Base-by-base conservation (phyloP, 2,329 filamentous ascomycete species). In the Cadophora luteo-olivacea region DNA sequence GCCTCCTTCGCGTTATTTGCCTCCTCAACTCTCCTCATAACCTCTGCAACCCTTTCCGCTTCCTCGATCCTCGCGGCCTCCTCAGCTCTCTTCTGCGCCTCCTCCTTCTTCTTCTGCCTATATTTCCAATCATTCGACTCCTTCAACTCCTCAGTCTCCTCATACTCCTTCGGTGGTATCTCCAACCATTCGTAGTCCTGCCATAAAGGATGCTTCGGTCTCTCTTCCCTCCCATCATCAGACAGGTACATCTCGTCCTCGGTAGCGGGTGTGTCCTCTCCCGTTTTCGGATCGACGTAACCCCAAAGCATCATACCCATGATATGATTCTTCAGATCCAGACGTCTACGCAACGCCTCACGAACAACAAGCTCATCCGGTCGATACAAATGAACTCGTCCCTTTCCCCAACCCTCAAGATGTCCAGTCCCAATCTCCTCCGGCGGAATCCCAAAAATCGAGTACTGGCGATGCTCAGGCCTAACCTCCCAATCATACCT, bases 241-340 rank as follows among this genome's bases (percentile, higher is more conserved):
- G 79, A 81, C 74, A 88, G 82, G 74, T 85, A 84, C 72, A 84
- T 81, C 75, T 87, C 83, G 61, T 85, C 82, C 61, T 82, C 77
- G 11, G 78, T 81, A 1, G 86, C 85, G 0, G 84, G 81, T 5
- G 87, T 74, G 75, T 88, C 84, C 70, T 81, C 76, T 61, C 86
- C 83, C 1, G 82, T 86, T 4, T 76, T 61, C 63, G 82, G 83
- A 77, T 91, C 83, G 33, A 90, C 80, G 75, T 85, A 85, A 0
- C 91, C 91, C 82, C 86, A 92, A 19, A 86, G 70, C 72, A 89
- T 82, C 83, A 92, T 89, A 67, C 84, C 80, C 16, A 84, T 73
- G 58, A 89, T 81, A 73, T 86, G 82, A 14, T 81, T 69, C 65
- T 89, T 82, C n/a, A 92, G 76, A 25, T 82, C 71, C 41, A 92